Base-by-base conservation (phyloP, 1,284 basidiomycete species). In the Pulveroboletus sp. region DNA sequence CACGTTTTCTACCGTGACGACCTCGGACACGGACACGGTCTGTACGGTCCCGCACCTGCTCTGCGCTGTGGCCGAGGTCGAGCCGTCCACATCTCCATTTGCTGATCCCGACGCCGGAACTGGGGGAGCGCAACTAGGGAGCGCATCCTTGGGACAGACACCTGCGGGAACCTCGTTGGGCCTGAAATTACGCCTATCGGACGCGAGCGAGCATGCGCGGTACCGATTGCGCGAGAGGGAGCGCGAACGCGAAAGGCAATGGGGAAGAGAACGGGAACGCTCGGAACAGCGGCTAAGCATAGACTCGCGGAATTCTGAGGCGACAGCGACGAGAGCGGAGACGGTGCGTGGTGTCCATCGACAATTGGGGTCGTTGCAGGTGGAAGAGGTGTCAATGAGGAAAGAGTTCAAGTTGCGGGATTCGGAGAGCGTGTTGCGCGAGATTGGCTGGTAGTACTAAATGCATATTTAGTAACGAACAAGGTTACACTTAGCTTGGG, bases 1-100 rank as follows among this genome's bases (percentile, higher is more conserved):
- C 35, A 68, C 66, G 2, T 26, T 70, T 29, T 62, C 65, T 4
- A 67, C 68, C 4, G 55, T 70, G 48, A 59, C 69, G n/a, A 69
- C 67, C 5, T 44, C 68, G 28, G 70, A 69, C 36, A 58, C 70
- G 1, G 65, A 68, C 45, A 63, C 55, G 0, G 29, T 43, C 46
- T 66, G 31, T n/a, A 59, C 56, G 1, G 43, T 56, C 4, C 56
- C 63, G 0, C 55, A 65, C 42, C 43, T 70, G 2, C 46, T 47
- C 2, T 43, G 44, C 15, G 55, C 59, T 3, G 31, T 50, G 4
- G 44, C 31, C 20, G 55, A 56, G 18, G 46, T n/a, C 2, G 43
- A 36, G 35, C 18, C 29, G 3, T 28, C 51, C 42, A 26, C 9
- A 3, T 51, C 62, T 2, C 52, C 64, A 4, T 50, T 62, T 18